A percentile compares a stretch with the other conserved stretches of the same genome.
Evolutionary conservation across 2,329 filamentous ascomycete genomes (phyloP).

Genomic region (Chrysoporthe deuterocubensis): DNA sequence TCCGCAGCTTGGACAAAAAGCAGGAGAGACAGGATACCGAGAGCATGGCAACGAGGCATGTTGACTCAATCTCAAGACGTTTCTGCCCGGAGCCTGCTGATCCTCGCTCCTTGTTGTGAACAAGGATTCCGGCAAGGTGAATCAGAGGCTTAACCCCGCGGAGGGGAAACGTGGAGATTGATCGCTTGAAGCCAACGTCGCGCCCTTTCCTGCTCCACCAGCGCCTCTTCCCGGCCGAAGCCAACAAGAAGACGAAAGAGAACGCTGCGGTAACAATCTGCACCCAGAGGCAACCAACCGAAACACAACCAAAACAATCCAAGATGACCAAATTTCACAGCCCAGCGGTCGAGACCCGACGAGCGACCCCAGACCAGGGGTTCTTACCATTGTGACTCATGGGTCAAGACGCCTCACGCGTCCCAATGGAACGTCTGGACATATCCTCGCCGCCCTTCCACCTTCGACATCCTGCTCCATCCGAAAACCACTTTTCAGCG

Average conservation of each 20-base stretch:
- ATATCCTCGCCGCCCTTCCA: conserved; percentile 55
- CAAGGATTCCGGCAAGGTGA: conserved; percentile 51
- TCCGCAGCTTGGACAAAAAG: conserved; percentile 29
- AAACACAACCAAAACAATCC: conserved; percentile 34
- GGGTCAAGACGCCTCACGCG: conserved; percentile 60
- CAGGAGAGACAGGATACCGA: conserved; percentile 45
- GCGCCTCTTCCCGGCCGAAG: conserved; percentile 30
- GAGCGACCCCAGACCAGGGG: conserved; percentile 73
- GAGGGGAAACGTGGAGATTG: conserved; percentile 46
- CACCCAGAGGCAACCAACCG: conserved; percentile 32
- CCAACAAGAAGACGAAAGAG: background rate
- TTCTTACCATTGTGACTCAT: conserved; percentile 80
- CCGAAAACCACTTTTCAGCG: conserved; percentile 56
- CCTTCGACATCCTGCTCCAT: conserved; percentile 43
- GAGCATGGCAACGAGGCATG: conserved; percentile 46
- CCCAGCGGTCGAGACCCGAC: conserved; percentile 73
- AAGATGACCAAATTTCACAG: conserved; percentile 55
- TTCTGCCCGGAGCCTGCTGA: conserved; percentile 52
- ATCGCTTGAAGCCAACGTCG: conserved; percentile 53
- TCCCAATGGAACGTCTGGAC: conserved; percentile 59
- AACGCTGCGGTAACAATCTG: conserved; percentile 8
- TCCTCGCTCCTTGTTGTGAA: conserved; percentile 43
- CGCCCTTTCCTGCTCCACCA: conserved; percentile 48
- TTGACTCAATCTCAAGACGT: conserved; percentile 41
- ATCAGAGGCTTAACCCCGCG: conserved; percentile 32